Evolutionary conservation across 2,329 filamentous ascomycete genomes (phyloP), one percentile per base, ranked within the genome.

Genomic region (Zasmidium cellare): DNA sequence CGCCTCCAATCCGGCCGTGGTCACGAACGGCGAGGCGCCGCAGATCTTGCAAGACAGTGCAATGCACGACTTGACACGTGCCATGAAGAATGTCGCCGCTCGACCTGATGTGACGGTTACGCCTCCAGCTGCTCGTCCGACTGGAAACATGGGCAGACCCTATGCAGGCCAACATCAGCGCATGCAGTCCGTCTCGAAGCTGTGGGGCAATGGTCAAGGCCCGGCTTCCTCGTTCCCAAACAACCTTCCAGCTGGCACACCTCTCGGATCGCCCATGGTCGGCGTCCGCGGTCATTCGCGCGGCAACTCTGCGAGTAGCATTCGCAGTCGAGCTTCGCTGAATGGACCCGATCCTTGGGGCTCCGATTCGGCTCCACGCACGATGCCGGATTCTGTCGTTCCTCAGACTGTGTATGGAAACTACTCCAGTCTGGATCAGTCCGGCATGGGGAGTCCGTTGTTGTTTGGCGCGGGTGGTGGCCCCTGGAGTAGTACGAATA

Each of bases 231-330:
- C 55, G 54, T 73, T 75, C 28, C 72, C 75, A 1, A 64, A 71
- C 41, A 72, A 71, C 14, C 60, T 71, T 22, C 69, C 67, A 2
- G 63, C 61, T 12, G 67, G 69, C 14, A 65, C 69, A 5, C 67
- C 71, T 9, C 57, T 55, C 28, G 69, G 67, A 5, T 67, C 68
- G 7, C 58, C 62, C 16, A 57, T 58, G 11, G 46, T 53, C 11
- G 53, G 23, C 22, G 49, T 46, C 18, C 57, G 53, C 41, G 70
- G 72, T 2, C 77, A 80, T 62, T 74, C 75, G 16, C 76, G 78
- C 45, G 73, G 74, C n/a, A 74, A 74, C 51, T 80, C 78, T 55
- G 69, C 69, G 16, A 74, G 71, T 63, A 79, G 77, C 45, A 65
- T 74, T 50, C 71, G 74, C 57, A 77, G 75, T 55, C 64, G 59